Base-by-base conservation (phyloP, 371 early-diverging fungal genomes). In the Mortierella sp. region DNA sequence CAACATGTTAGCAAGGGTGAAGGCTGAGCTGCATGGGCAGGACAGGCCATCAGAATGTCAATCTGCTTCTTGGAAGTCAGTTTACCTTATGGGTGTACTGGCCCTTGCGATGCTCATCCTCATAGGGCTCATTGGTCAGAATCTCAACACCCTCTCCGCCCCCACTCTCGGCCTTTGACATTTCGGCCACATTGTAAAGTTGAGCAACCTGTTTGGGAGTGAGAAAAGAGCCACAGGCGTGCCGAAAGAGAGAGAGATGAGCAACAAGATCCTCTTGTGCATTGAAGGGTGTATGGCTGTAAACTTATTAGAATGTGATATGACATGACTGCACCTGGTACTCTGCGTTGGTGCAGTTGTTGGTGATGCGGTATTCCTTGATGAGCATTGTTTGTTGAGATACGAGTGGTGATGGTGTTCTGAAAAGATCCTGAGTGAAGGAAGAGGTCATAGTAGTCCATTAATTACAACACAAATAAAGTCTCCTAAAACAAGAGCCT, bases 91-190 rank as follows among this genome's bases (percentile, higher is more conserved):
- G 85, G 28, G 92, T 92, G 78, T 87, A 92, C 79, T 92, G 92
- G 37, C 92, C 92, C 70, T 89, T 89, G 55, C 88, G 88, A 39
- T 78, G 56, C 31, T 85, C 86, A 62, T 91, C 83, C 37, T 87
- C 84, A 63, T 90, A 91, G 17, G 90, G 92, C 64, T 90, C 90
- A 53, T 91, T 91, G 72, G 83, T 82, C 23, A 86, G 34, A 17
- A 91, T 88, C 79, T 91, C 89, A 48, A 91, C 90, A 55, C 92
- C 92, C 63, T 91, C 92, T 57, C 91, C 92, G 27, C 83, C 86
- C 30, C 92, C 91, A 11, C 91, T 90, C 78, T 90, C 90, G 57
- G 84, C 88, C 71, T 89, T 87, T 44, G 90, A 90, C 72, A 89
- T 87, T 80, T 90, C 82, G 52, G 90, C 90, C 41, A 92, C 92